Conservation (phyloP, 352 stramenopile species). For the Globisporangium nagaii region DNA sequence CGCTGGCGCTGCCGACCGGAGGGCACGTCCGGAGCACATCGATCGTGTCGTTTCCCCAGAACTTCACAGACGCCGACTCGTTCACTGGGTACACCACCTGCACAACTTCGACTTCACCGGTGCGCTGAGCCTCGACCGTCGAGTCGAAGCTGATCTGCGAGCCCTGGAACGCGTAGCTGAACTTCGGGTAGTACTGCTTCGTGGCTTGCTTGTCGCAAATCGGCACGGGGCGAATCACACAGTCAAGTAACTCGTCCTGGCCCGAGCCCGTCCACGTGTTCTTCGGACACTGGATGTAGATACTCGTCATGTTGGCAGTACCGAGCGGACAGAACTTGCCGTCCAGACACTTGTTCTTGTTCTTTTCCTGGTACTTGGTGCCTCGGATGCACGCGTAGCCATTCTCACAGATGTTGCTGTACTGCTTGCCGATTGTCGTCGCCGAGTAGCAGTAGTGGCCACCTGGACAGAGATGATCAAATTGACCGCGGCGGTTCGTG, state of each 20-base stretch:
- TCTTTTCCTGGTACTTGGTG: slow-evolving; percentile 82
- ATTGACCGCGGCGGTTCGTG: slow-evolving; percentile 89
- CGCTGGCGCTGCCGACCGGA: slow-evolving; percentile 19
- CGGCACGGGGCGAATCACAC: slow-evolving; percentile 79
- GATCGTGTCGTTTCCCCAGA: slow-evolving; percentile 95
- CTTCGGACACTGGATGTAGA: slow-evolving; percentile 88
- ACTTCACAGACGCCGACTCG: slow-evolving; percentile 57
- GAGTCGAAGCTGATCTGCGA: slow-evolving; percentile 58
- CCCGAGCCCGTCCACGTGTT: slow-evolving; percentile 85
- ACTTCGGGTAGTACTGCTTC: slow-evolving; percentile 79
- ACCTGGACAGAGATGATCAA: slow-evolving; percentile 89
- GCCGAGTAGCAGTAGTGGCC: slow-evolving; percentile 88
- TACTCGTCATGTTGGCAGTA: slow-evolving; percentile 76
- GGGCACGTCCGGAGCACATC: slow-evolving; percentile 90
- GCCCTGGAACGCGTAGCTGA: slow-evolving; percentile 66
- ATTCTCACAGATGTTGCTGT: slow-evolving; percentile 70
- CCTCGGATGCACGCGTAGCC: slow-evolving; percentile 91
- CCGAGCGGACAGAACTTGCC: slow-evolving; percentile 91
- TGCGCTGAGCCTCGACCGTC: slow-evolving; percentile 56
- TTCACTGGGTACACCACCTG: slow-evolving; percentile 92
- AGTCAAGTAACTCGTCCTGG: slow-evolving; percentile 82
- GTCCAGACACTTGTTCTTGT: slow-evolving; percentile 90
- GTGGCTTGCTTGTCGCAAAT: slow-evolving; percentile 92
- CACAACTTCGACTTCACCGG: slow-evolving; percentile 87
- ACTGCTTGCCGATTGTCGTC: slow-evolving; percentile 85